Conservation (phyloP, 2,329 filamentous ascomycete species). For the Stemphylium vesicarium region DNA sequence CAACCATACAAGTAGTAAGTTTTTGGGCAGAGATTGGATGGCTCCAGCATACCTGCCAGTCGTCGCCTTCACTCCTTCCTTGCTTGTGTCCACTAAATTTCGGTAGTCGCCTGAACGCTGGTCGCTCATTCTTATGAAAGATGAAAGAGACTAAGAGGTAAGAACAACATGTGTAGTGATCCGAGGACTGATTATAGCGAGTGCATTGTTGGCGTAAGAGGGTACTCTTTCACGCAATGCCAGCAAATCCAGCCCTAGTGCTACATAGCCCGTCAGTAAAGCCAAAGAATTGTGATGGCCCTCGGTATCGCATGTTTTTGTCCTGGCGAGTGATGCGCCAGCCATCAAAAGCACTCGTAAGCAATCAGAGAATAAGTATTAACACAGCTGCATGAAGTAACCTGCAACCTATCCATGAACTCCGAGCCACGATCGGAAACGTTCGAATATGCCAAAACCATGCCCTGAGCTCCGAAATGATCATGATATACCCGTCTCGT, state of each 20-base stretch:
- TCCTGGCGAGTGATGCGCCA: not conserved
- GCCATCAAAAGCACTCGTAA: not conserved
- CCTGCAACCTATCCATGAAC: conserved; percentile 31
- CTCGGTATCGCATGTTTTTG: not conserved
- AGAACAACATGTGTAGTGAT: too few relatives aligned
- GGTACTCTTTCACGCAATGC: not conserved
- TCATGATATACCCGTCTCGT: conserved; percentile 11
- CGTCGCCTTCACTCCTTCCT: too few relatives aligned
- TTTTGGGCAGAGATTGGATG: too few relatives aligned
- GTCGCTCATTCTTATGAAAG: too few relatives aligned
- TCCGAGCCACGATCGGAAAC: conserved; percentile 22
- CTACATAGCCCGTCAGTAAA: not conserved
- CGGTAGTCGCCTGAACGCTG: too few relatives aligned
- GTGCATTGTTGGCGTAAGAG: not conserved
- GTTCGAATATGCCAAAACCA: conserved; percentile 20
- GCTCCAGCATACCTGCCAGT: too few relatives aligned
- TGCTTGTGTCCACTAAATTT: too few relatives aligned
- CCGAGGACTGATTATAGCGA: too few relatives aligned
- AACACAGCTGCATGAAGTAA: conserved; percentile 32
- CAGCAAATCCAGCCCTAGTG: too few relatives aligned
- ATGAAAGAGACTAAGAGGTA: too few relatives aligned
- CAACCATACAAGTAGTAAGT: too few relatives aligned
- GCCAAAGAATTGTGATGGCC: not conserved
- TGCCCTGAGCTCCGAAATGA: conserved; percentile 16
- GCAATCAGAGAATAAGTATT: conserved; percentile 18